Evolutionary conservation across 2,329 filamentous ascomycete species (phyloP).

Genomic region (Colletotrichum sp.): DNA sequence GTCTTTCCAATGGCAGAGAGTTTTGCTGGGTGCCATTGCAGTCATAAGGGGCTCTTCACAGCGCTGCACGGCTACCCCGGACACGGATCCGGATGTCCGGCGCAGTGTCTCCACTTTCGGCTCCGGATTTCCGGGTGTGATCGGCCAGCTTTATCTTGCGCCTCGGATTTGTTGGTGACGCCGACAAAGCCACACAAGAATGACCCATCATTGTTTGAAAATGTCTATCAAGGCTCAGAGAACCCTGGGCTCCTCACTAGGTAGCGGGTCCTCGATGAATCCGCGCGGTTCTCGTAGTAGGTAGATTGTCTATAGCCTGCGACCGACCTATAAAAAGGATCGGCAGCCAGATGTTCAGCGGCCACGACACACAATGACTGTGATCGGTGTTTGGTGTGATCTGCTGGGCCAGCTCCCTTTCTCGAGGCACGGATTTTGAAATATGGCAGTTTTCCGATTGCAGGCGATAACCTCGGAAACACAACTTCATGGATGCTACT

Average conservation of each 20-base stretch:
- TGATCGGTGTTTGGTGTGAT: too few relatives aligned
- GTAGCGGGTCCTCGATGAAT: background rate
- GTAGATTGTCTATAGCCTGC: rapidly evolving
- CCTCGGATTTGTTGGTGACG: rapidly evolving
- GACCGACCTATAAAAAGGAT: rapidly evolving
- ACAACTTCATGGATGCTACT: background rate
- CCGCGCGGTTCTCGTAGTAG: rapidly evolving
- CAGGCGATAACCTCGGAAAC: rapidly evolving
- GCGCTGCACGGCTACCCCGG: rapidly evolving
- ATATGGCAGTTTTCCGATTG: rapidly evolving
- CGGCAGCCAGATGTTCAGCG: rapidly evolving
- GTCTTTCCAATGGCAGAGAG: too few relatives aligned
- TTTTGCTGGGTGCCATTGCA: too few relatives aligned
- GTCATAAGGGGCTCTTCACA: rapidly evolving
- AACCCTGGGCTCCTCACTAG: too few relatives aligned
- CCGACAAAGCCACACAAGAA: rapidly evolving
- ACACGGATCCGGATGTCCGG: background rate
- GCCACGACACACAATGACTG: background rate
- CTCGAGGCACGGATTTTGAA: background rate
- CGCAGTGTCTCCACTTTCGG: background rate
- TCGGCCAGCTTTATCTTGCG: rapidly evolving
- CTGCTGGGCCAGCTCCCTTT: rapidly evolving
- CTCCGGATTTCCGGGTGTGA: background rate
- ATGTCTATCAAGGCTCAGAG: rapidly evolving
- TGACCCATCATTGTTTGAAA: rapidly evolving